A percentile compares a stretch with the other conserved stretches of the same genome.
These are phyloP conservation scores for Mollisiaceae sp. DNA, from an alignment of 2,329 filamentous ascomycete genomes.

Conservation along the genomic window DNA sequence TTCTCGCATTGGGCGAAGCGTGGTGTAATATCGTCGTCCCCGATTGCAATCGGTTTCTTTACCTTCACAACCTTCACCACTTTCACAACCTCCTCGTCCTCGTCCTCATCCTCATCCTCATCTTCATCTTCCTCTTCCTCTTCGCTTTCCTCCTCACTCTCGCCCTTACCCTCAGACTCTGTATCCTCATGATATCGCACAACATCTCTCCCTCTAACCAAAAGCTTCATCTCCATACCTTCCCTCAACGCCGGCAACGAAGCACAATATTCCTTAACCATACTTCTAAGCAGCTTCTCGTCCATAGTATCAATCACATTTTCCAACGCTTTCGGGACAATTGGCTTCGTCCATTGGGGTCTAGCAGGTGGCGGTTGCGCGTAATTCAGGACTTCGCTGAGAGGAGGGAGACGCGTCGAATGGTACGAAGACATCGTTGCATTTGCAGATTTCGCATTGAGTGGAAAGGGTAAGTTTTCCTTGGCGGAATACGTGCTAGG, in stretches of 20 bases:
- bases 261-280: neutral
- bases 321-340: neutral
- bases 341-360: neutral
- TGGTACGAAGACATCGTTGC: neutral
- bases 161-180: constrained; percentile 9
- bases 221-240: neutral
- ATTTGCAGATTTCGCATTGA: neutral
- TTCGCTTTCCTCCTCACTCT: constrained; percentile 7
- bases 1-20: constrained; percentile 20
- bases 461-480: neutral
- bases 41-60: constrained; percentile 12
- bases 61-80: neutral
- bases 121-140: constrained; percentile 2
- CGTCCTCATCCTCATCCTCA: neutral
- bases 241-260: neutral
- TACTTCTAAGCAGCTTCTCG: neutral
- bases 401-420: neutral
- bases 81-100: constrained; percentile 2
- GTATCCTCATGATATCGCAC: neutral
- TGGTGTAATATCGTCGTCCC: constrained; percentile 17
- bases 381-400: constrained; percentile 2
- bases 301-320: constrained; percentile 8
- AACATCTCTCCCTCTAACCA: constrained; percentile 13
- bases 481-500: neutral
- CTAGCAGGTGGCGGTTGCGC: neutral